Percentiles rank a stretch among this genome's conserved stretches.
phyloP scores from a whole-genome alignment of 1,284 basidiomycete species.

The Ustilago nuda region DNA sequence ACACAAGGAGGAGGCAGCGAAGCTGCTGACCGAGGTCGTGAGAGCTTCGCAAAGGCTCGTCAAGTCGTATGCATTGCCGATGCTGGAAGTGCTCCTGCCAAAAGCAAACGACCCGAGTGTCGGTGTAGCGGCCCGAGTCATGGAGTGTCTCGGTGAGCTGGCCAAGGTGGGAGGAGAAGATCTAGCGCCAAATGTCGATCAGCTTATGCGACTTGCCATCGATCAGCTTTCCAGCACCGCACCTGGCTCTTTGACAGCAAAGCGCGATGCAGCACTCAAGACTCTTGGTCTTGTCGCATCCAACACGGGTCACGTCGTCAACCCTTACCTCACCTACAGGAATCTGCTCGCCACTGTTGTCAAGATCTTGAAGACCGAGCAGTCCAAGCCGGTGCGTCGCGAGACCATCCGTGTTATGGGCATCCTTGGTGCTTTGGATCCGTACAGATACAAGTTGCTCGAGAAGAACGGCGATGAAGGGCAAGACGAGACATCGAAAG shows the following conservation, averaged over 20 bases:
- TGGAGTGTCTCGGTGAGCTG: conserved; percentile 94
- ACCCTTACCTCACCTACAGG: conserved; percentile 90
- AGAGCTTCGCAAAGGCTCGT: conserved; percentile 89
- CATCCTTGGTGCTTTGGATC: conserved; percentile 96
- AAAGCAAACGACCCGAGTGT: conserved; percentile 88
- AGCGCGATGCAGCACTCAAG: conserved; percentile 89
- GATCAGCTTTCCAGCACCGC: conserved; percentile 80
- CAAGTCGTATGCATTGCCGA: conserved; percentile 96
- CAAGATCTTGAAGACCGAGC: conserved; percentile 87
- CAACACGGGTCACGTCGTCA: conserved; percentile 93
- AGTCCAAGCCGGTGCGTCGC: conserved; percentile 76
- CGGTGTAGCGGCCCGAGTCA: conserved; percentile 89
- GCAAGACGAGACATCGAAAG: conserved; percentile 71
- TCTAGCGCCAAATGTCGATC: conserved; percentile 82
- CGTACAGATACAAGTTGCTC: conserved; percentile 86
- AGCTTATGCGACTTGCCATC: conserved; percentile 90
- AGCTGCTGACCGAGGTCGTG: conserved; percentile 66
- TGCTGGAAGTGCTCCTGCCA: conserved; percentile 88
- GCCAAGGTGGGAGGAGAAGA: conserved; percentile 94
- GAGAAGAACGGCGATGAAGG: conserved; percentile 82
- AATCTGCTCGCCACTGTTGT: conserved; percentile 88
- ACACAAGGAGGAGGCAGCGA: conserved; percentile 74
- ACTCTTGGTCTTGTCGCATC: conserved; percentile 95
- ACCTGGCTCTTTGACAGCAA: conserved; percentile 52
- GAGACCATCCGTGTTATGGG: conserved; percentile 94